Evolutionary conservation across 2,329 filamentous ascomycete genomes (phyloP).

Genomic region (Ceratocystis cubensis): DNA sequence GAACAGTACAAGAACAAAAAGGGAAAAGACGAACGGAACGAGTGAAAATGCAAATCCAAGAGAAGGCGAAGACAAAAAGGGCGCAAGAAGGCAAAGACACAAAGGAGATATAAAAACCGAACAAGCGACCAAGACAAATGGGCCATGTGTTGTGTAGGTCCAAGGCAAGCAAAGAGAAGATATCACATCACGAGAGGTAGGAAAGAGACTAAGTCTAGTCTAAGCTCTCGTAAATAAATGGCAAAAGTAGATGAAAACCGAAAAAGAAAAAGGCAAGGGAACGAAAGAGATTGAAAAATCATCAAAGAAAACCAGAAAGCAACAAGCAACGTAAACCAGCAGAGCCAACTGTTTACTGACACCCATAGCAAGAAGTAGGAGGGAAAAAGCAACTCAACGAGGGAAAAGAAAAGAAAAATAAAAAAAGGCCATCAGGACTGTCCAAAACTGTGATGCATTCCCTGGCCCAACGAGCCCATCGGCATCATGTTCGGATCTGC

Average conservation of each 20-base stretch:
- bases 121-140: not conserved
- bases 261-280: not conserved
- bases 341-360: not conserved
- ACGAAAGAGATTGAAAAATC: not conserved
- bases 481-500: not conserved
- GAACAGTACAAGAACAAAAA: constrained; percentile 2
- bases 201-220: no score
- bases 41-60: not conserved
- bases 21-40: not conserved
- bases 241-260: not conserved
- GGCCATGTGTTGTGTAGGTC: no score
- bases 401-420: not conserved
- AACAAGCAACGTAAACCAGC: not conserved
- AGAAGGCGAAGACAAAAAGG: not conserved
- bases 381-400: not conserved
- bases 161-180: not conserved
- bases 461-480: not conserved
- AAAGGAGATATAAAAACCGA: not conserved
- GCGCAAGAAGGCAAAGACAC: not conserved
- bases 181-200: not conserved
- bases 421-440: not conserved
- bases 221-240: not conserved
- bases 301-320: not conserved
- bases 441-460: not conserved
- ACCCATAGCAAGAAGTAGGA: not conserved